Conservation (phyloP, 202 grass and related monocot genomes). For the Brachypodium distachyon region DNA sequence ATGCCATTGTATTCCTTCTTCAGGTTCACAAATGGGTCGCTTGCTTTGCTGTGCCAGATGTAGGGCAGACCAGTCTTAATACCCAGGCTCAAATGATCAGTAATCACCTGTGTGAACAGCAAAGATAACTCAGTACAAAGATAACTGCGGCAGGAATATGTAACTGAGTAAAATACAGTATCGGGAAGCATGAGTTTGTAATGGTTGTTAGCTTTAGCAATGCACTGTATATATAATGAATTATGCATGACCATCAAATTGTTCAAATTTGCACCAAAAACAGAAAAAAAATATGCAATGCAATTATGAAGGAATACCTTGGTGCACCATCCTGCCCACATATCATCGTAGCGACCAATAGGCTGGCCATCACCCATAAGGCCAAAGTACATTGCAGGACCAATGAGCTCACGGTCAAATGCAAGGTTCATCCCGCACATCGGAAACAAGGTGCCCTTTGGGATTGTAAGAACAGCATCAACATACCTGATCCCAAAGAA, state of each 20-base stretch:
- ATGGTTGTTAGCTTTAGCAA: background rate
- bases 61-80: constrained; percentile 80
- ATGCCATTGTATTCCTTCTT: constrained; percentile 89
- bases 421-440: constrained; percentile 97
- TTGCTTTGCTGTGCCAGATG: constrained; percentile 89
- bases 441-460: constrained; percentile 76
- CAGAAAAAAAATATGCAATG: background rate
- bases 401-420: constrained; percentile 88
- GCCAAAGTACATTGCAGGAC: constrained; percentile 88
- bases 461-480: constrained; percentile 73
- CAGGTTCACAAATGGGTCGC: constrained; percentile 71
- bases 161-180: background rate
- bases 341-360: constrained; percentile 83
- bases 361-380: constrained; percentile 92
- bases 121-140: background rate
- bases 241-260: background rate
- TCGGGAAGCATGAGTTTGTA: background rate
- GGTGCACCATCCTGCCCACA: constrained; percentile 88
- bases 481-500: constrained; percentile 59
- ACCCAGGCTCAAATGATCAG: constrained; percentile 57
- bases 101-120: constrained; percentile 45
- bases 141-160: background rate
- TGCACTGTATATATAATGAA: background rate
- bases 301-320: constrained; percentile 35
- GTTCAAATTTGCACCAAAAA: background rate